Evolutionary conservation across 2,329 filamentous ascomycete species (phyloP), one percentile per base, ranked within the genome.

Genomic region (Diplodia intermedia): DNA sequence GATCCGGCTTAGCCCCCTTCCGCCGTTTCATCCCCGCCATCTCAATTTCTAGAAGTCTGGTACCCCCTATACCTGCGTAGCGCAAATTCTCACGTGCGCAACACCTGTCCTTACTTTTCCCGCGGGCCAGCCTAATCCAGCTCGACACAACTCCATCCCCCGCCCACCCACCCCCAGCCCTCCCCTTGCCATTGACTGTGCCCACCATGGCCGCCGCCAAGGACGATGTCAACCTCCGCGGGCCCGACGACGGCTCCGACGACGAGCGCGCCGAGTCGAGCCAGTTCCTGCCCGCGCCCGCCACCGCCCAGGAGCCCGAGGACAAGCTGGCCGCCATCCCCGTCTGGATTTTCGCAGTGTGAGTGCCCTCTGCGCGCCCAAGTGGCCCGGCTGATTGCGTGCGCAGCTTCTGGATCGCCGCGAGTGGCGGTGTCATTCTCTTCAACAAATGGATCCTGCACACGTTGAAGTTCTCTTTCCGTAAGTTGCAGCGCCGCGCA

Each of bases 361-460:
- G 11, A 47, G 43, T 9, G 6, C 18, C 43, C n/a, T 0, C 18
- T n/a, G 18, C 43, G 18, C 8, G 14, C 38, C 38, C 5, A 1
- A 5, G 1, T n/a, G 6, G 8, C 18, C n/a, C 3, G 9, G 11
- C 43, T 47, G n/a, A 47, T 18, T 5, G 18, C 43, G 8, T 47
- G 3, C 43, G 18, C 18, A 47, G 43, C 43, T 47, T 47, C 43
- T 99, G 95, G 95, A 98, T 99, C 77, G 84, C 89, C 69, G 86
- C 97, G 79, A 97, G 92, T 77, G 97, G 93, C 52, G 92, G 91
- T 75, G 93, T 98, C 78, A 99, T 99, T 79, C 86, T 99, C 70
- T 98, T 97, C 90, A 98, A 99, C 89, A 99, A 99, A 88, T 97
- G 92, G 89, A 93, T 99, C 75, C 87, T 98, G 71, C 90, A 94